Evolutionary conservation across 768 basidiomycete genomes (phyloP).

Genomic region (Boletus rubescentipes): DNA sequence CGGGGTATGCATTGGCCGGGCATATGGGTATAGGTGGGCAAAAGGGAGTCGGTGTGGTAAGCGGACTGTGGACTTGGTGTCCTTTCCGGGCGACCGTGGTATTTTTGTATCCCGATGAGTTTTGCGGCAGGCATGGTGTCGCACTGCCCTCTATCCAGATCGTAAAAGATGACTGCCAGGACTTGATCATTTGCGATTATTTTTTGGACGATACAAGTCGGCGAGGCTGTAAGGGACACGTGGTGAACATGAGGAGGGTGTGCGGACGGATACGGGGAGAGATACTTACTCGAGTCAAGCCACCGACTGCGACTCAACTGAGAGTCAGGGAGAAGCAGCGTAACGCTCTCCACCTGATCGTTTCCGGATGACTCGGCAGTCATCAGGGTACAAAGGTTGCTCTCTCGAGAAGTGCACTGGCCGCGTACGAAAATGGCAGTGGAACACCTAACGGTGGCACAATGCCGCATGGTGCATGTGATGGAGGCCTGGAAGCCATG

Average conservation of each 20-base stretch:
- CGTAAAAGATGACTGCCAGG: constrained; percentile 64
- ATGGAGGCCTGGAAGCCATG: constrained; percentile 64
- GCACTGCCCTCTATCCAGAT: constrained; percentile 58
- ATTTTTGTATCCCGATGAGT: constrained; percentile 52
- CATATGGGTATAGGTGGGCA: constrained; percentile 33
- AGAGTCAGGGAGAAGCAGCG: constrained; percentile 66
- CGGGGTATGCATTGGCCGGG: constrained; percentile 38
- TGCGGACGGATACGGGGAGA: constrained; percentile 7
- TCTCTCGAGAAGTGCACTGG: constrained; percentile 53
- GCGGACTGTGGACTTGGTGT: constrained; percentile 27
- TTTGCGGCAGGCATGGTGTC: constrained; percentile 58
- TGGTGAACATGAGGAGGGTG: constrained; percentile 28
- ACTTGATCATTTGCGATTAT: constrained; percentile 63
- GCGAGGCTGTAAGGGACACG: constrained; percentile 41
- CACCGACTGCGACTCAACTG: constrained; percentile 64
- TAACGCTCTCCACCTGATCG: constrained; percentile 46
- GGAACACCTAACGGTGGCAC: constrained; percentile 55
- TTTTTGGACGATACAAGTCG: constrained; percentile 67
- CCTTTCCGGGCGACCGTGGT: constrained; percentile 31
- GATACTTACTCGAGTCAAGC: constrained; percentile 62
- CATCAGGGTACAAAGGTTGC: constrained; percentile 36
- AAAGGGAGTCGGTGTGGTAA: constrained; percentile 30
- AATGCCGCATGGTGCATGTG: constrained; percentile 54
- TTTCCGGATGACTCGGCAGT: constrained; percentile 48
- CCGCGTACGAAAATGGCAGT: constrained; percentile 58